Percentiles rank a stretch among this genome's conserved stretches.
Evolutionary conservation across 73 alveolate species (phyloP).

Genomic region (Symbiodinium pilosum): DNA sequence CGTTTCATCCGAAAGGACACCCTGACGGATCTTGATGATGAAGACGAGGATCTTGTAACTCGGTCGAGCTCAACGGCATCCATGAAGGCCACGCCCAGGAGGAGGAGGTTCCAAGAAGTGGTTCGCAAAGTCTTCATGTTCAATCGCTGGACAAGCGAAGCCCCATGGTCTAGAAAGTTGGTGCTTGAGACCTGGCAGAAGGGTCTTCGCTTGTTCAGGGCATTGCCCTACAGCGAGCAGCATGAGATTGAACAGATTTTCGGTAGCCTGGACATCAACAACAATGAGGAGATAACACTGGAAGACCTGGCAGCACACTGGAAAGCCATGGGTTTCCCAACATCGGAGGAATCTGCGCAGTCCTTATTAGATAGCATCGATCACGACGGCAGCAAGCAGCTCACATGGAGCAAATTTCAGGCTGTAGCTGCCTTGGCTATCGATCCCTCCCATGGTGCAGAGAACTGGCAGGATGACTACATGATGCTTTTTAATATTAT

Average conservation of each 20-base stretch:
- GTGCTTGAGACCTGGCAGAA: constrained; percentile 47
- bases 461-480: constrained; percentile 34
- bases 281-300: constrained; percentile 83
- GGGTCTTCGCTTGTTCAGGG: constrained; percentile 57
- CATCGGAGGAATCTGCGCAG: constrained; percentile 50
- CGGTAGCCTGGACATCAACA: constrained; percentile 75
- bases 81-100: not conserved
- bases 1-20: not conserved
- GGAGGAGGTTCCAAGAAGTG: not conserved
- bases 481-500: constrained; percentile 38
- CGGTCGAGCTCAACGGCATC: not conserved
- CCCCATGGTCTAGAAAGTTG: not conserved
- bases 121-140: not conserved
- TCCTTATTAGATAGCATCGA: constrained; percentile 61
- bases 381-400: constrained; percentile 62
- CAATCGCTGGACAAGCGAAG: not conserved
- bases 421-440: constrained; percentile 66
- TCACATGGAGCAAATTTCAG: constrained; percentile 90
- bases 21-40: not conserved
- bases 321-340: constrained; percentile 62
- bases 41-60: not conserved
- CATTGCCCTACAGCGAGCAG: constrained; percentile 77
- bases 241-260: constrained; percentile 81
- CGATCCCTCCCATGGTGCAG: not conserved
- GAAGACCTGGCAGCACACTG: constrained; percentile 55